phyloP scores from a whole-genome alignment of 306 rosid genomes.

The Luffa aegyptiaca region DNA sequence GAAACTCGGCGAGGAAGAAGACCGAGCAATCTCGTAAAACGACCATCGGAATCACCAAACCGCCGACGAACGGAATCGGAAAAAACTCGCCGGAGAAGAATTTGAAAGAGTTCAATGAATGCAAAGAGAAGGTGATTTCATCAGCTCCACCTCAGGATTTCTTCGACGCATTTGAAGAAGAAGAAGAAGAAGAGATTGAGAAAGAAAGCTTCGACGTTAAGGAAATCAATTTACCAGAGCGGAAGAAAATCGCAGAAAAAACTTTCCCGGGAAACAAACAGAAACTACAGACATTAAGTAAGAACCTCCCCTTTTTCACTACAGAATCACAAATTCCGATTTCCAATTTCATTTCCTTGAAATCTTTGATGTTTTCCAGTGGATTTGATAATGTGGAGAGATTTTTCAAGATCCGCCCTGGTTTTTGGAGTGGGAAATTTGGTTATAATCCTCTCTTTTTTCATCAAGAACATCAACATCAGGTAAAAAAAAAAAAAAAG shows the following conservation, averaged over 20 bases:
- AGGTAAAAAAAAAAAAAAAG: slow-evolving; percentile 29
- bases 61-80: slow-evolving; percentile 12
- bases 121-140: slow-evolving; percentile 43
- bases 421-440: slow-evolving; percentile 70
- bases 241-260: not conserved
- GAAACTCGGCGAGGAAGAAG: slow-evolving; percentile 8
- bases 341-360: not conserved
- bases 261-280: slow-evolving; percentile 10
- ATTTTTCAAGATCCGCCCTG: slow-evolving; percentile 69
- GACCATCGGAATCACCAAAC: not conserved
- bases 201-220: slow-evolving; percentile 42
- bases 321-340: slow-evolving; percentile 2
- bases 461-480: slow-evolving; percentile 54
- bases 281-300: not conserved
- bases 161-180: slow-evolving; percentile 15
- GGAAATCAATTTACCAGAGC: slow-evolving; percentile 41
- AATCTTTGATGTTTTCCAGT: slow-evolving; percentile 25
- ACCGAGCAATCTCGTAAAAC: not conserved
- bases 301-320: not conserved
- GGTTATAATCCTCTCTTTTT: slow-evolving; percentile 51
- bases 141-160: slow-evolving; percentile 18
- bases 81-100: slow-evolving; percentile 26
- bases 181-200: slow-evolving; percentile 27
- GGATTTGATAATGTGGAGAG: slow-evolving; percentile 89
- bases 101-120: slow-evolving; percentile 44